Evolutionary conservation across 1,284 basidiomycete genomes (phyloP).

Genomic region (Sporisorium graminicola): DNA sequence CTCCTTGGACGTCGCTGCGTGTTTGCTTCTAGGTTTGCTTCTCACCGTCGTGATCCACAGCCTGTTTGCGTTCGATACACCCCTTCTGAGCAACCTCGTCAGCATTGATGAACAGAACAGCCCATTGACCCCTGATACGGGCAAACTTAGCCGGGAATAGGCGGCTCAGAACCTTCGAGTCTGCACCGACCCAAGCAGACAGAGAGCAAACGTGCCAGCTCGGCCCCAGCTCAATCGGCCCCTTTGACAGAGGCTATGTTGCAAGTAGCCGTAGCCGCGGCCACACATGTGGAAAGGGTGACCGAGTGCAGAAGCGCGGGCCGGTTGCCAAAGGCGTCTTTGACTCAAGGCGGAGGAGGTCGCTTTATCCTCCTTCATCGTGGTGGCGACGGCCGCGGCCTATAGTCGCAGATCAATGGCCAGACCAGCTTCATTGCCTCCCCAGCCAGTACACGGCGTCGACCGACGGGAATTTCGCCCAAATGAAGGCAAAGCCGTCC

Average conservation of each 20-base stretch:
- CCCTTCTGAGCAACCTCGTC: neutral
- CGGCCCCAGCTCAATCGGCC: slow-evolving; percentile 1
- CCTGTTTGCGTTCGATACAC: neutral
- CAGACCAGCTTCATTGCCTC: neutral
- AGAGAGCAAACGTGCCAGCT: neutral
- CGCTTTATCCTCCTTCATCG: neutral
- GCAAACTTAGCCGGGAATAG: neutral
- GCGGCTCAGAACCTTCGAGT: neutral
- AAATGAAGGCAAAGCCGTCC: too few species aligned
- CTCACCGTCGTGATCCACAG: neutral
- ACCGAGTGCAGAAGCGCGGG: neutral
- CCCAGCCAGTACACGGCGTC: neutral
- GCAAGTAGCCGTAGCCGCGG: neutral
- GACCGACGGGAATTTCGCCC: neutral
- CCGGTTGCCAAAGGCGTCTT: neutral
- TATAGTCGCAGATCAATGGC: neutral
- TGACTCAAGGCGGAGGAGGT: neutral
- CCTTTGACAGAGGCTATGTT: neutral
- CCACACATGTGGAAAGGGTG: too few species aligned
- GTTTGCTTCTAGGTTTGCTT: neutral
- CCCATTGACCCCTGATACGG: too few species aligned
- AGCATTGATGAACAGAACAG: neutral
- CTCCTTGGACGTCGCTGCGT: neutral
- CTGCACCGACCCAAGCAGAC: neutral
- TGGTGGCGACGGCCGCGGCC: neutral